phyloP scores from a whole-genome alignment of 2,329 filamentous ascomycete genomes.

The Taxawa tesnikishii region DNA sequence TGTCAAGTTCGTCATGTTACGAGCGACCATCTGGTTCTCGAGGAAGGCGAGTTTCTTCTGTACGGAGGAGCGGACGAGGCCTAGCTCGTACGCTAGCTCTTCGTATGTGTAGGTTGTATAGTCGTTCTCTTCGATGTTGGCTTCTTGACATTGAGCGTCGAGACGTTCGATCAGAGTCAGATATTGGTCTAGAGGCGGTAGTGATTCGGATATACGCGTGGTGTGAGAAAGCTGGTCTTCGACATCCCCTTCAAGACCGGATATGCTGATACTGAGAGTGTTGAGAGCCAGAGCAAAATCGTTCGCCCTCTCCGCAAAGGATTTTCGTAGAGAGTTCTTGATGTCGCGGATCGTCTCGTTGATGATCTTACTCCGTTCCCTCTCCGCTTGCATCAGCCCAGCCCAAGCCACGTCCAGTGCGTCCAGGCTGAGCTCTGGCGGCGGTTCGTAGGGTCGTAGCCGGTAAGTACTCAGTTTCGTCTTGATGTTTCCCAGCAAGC shows the following conservation, averaged over 20 bases:
- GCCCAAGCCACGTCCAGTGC: constrained; percentile 75
- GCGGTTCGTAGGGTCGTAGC: constrained; percentile 80
- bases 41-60: constrained; percentile 94
- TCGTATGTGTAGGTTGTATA: constrained; percentile 99
- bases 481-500: constrained; percentile 93
- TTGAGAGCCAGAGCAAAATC: constrained; percentile 93
- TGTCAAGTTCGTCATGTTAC: constrained; percentile 97
- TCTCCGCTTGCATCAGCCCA: constrained; percentile 68
- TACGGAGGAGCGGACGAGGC: constrained; percentile 80
- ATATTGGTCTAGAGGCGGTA: constrained; percentile 83
- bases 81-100: constrained; percentile 85
- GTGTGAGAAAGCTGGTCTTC: constrained; percentile 90
- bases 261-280: constrained; percentile 88
- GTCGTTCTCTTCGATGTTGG: constrained; percentile 98
- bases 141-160: constrained; percentile 82
- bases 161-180: constrained; percentile 76
- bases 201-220: constrained; percentile 67
- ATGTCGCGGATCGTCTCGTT: constrained; percentile 98
- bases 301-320: constrained; percentile 96
- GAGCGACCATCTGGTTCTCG: constrained; percentile 95
- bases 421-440: constrained; percentile 68
- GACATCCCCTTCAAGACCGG: constrained; percentile 91
- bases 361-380: constrained; percentile 80
- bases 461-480: constrained; percentile 95
- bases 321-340: constrained; percentile 84